Base-by-base conservation (phyloP, 371 early-diverging fungal genomes). In the Lichtheimia ornata region DNA sequence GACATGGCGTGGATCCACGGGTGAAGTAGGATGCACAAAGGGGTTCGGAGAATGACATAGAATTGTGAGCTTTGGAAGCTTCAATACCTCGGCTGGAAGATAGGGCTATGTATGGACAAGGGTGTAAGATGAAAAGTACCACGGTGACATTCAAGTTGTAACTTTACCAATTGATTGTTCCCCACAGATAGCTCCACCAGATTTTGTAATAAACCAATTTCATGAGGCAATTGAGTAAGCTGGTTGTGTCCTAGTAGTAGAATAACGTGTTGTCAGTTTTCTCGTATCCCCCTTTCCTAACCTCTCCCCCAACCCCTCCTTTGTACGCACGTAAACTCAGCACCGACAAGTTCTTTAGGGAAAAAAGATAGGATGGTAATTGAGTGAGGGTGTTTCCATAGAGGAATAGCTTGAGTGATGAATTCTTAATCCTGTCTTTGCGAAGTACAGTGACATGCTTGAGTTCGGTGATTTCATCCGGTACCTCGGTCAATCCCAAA, bases 111-210 rank as follows among this genome's bases (percentile, higher is more conserved):
- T 78, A 51, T 22, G 22, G 22, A 22, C 42, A 59, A 15, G 57
- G 13, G 22, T 2, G 11, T 53, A 49, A 24, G 15, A 18, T 27
- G 7, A 49, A 2, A 11, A 47, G 41, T 28, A 42, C 12, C 9
- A 11, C 22, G 43, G 35, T 52, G 42, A 40, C 9, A 47, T 58
- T 56, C 22, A n/a, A n/a, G n/a, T n/a, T 25, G 52, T 67, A 50
- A 9, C 7, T 35, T 62, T 76, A 85, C 85, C 67, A 85, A 51
- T 14, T 70, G 60, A 50, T 85, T 85, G 51, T 84, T 84, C 6
- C 85, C 85, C n/a, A 85, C 42, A 0, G 85, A 85, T 1, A 85
- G 69, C 45, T 85, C 85, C 5, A 79, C 76, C 11, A 86, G 61
- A 43, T 86, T 82, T 35, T 77, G 74, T 13, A 86, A 71, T n/a